A percentile compares a stretch with the other conserved stretches of the same genome.
These are phyloP conservation scores for Ulmus americana DNA, from an alignment of 331 rosid genomes.

Conservation along the genomic window DNA sequence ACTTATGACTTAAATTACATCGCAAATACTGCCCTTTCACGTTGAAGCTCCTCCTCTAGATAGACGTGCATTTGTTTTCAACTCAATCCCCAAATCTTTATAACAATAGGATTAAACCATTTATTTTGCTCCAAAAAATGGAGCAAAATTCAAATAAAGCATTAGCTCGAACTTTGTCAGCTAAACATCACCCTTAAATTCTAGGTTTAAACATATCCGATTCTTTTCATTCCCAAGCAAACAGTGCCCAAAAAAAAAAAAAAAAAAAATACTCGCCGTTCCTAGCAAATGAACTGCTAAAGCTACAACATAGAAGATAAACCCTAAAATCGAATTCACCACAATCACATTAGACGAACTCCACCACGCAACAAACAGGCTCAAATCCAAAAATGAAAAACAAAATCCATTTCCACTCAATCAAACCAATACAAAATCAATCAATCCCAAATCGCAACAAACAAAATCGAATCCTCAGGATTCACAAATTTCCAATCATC, in stretches of 20 bases:
- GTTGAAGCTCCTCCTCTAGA: not conserved
- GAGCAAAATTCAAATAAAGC: not conserved
- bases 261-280: too few relatives aligned
- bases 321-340: slow-evolving; percentile 16
- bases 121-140: not conserved
- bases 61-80: not conserved
- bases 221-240: not conserved
- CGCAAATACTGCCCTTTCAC: not conserved
- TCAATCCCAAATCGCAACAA: slow-evolving; percentile 17
- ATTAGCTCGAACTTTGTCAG: not conserved
- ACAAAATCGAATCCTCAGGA: slow-evolving; percentile 16
- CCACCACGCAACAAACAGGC: not conserved
- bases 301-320: slow-evolving; percentile 7
- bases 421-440: slow-evolving; percentile 13
- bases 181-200: not conserved
- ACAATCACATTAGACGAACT: not conserved
- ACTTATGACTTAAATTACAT: not conserved
- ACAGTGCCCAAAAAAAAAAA: not conserved
- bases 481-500: not conserved
- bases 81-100: not conserved
- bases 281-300: not conserved
- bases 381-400: not conserved
- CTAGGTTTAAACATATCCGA: slow-evolving; percentile 1
- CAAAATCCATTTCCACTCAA: slow-evolving; percentile 17
- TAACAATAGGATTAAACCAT: not conserved